Evolutionary conservation across 2,329 filamentous ascomycete species (phyloP).

Genomic region (Neodidymelliopsis sp.): DNA sequence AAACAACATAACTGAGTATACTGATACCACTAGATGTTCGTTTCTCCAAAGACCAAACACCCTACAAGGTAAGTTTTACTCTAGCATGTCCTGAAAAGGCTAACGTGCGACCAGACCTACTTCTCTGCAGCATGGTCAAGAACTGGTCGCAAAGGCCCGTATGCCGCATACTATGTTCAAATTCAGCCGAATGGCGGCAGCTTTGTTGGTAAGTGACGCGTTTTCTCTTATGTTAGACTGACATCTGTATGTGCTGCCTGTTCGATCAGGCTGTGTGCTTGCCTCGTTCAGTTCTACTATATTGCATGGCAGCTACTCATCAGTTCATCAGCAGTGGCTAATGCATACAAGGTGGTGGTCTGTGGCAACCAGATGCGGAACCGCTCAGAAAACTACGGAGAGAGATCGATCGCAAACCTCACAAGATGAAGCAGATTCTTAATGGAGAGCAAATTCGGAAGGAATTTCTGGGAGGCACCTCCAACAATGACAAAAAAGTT

Average conservation of each 20-base stretch:
- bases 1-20: background rate
- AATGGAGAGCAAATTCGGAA: slow-evolving; percentile 66
- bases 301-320: too few species aligned
- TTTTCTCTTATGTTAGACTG: background rate
- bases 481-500: slow-evolving; percentile 65
- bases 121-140: slow-evolving; percentile 89
- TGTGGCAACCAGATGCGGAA: slow-evolving; percentile 78
- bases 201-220: slow-evolving; percentile 70
- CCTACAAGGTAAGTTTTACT: slow-evolving; percentile 77
- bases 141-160: slow-evolving; percentile 74
- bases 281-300: background rate
- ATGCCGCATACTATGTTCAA: slow-evolving; percentile 85
- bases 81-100: slow-evolving; percentile 9
- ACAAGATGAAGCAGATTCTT: slow-evolving; percentile 73
- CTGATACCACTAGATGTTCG: slow-evolving; percentile 66
- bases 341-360: slow-evolving; percentile 68
- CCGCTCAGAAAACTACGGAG: slow-evolving; percentile 72
- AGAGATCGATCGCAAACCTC: slow-evolving; percentile 77
- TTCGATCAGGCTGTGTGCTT: background rate
- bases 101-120: slow-evolving; percentile 64
- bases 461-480: slow-evolving; percentile 68
- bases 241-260: background rate
- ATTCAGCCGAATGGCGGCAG: slow-evolving; percentile 71
- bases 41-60: slow-evolving; percentile 83
- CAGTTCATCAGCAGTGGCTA: slow-evolving; percentile 18